phyloP scores from a whole-genome alignment of 495 filamentous ascomycete genomes.

The Sabuloglossum arenarium region DNA sequence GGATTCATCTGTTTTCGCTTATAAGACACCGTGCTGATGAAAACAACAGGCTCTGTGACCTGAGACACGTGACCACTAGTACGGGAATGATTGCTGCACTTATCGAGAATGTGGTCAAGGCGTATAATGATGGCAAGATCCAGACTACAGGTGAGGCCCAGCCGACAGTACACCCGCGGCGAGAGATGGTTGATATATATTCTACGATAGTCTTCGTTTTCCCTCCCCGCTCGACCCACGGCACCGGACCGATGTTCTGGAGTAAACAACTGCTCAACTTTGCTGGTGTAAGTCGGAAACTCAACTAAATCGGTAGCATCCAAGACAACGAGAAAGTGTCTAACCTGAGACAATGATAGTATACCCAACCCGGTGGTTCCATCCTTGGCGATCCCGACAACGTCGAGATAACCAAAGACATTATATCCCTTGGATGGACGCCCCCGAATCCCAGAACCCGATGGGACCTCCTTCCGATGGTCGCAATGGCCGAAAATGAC shows the following conservation, averaged over 20 bases:
- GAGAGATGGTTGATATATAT: too few species aligned
- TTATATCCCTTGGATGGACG: slow-evolving; percentile 13
- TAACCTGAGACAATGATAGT: too few species aligned
- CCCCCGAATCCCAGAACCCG: slow-evolving; percentile 9
- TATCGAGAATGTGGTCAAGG: background rate
- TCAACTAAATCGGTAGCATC: too few species aligned
- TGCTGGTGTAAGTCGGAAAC: slow-evolving; percentile 12
- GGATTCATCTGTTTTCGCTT: background rate
- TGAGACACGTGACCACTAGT: background rate
- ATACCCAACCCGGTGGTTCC: slow-evolving; percentile 7
- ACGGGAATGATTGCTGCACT: background rate
- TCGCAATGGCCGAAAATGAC: slow-evolving; percentile 14
- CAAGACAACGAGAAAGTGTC: too few species aligned
- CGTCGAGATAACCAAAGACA: slow-evolving; percentile 9
- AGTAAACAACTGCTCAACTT: slow-evolving; percentile 14
- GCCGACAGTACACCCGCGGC: too few species aligned
- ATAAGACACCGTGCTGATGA: background rate
- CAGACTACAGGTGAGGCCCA: background rate
- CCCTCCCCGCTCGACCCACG: slow-evolving; percentile 8
- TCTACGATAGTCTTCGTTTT: slow-evolving; percentile 10
- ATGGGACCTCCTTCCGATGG: slow-evolving; percentile 16
- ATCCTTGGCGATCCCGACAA: slow-evolving; percentile 13
- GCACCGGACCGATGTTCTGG: slow-evolving; percentile 14
- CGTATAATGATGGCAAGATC: background rate
- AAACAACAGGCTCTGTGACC: background rate